Evolutionary conservation across 768 basidiomycete genomes (phyloP), one percentile per base, ranked within the genome.

Genomic region (Sutorius australiensis): DNA sequence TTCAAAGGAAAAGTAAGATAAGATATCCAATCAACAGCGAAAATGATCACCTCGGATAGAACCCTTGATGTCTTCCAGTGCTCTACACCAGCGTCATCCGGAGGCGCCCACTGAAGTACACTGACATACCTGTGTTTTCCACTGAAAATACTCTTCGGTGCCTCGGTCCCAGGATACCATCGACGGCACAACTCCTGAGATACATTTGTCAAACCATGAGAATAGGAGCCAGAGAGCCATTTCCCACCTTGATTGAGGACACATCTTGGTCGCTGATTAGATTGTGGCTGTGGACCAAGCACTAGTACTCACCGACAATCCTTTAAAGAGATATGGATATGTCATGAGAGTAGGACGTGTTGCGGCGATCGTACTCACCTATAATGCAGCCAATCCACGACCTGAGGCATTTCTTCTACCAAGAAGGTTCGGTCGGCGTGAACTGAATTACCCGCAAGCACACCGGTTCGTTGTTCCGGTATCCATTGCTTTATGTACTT

Each of bases 381-480:
- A 65, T 92, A 92, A 65, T 92, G 89, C 42, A 92, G 75, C 81
- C 84, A 88, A 41, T 92, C 80, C 17, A 86, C 70, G 14, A 95
- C 68, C 49, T 83, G 80, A 1, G 90, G 89, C 92, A 97, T 94
- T 48, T 89, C 80, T 63, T 82, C 81, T 4, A 73, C 75, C 27
- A 93, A 73, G 65, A 93, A 93, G 3, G 73, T 68, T 48, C 80
- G 77, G 69, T 97, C 93, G 1, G 81, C 82, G 64, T 97, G 91
- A 3, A 95, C 89, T 11, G 90, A 88, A 63, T 79, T 95, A 13
- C 94, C 94, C 6, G 94, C 91, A n/a, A 93, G 78, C 8, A 91
- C 77, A 2, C 79, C 91, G 6, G 70, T 73, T 34, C 77, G 72
- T 53, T 74, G 73, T 14, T 77, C 67, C 12, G 94, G 93, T 33